Percentiles rank a stretch among this genome's conserved stretches.
Conservation (phyloP, 2,329 filamentous ascomycete species). For the Thermomyces lanuginosus region DNA sequence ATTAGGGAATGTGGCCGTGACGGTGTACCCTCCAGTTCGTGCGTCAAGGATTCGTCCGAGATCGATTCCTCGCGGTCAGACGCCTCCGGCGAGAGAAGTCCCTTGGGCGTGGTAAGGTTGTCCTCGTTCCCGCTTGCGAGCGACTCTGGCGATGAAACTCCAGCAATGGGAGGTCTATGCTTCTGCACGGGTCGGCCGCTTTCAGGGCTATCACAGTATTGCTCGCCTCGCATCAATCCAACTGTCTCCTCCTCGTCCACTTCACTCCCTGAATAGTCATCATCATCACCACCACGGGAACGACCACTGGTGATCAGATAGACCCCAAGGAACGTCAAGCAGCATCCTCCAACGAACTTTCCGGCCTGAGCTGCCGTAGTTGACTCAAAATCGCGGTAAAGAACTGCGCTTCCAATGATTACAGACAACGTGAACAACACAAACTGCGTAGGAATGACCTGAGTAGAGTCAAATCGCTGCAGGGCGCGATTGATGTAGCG, state of each 20-base stretch:
- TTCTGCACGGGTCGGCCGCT: too few species aligned
- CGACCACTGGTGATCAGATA: conserved; percentile 88
- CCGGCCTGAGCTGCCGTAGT: conserved; percentile 54
- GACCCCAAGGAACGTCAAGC: conserved; percentile 89
- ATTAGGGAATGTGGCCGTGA: conserved; percentile 20
- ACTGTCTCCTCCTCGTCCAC: conserved; percentile 40
- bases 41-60: conserved; percentile 15
- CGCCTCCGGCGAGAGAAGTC: conserved; percentile 16
- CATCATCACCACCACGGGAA: conserved; percentile 36
- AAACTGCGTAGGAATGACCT: conserved; percentile 95
- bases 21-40: conserved; percentile 13
- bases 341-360: conserved; percentile 82
- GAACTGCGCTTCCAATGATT: conserved; percentile 78
- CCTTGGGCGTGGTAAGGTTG: conserved; percentile 17
- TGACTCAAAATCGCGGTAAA: conserved; percentile 89
- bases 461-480: conserved; percentile 88
- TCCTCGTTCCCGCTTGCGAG: conserved; percentile 19
- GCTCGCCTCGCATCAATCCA: conserved; percentile 23
- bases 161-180: too few species aligned
- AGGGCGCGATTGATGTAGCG: conserved; percentile 85
- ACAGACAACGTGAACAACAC: conserved; percentile 92
- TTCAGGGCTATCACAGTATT: conserved; percentile 20
- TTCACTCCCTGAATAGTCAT: conserved; percentile 47
- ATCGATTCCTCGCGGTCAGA: conserved; percentile 20
- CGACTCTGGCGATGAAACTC: too few species aligned